Evolutionary conservation across 768 basidiomycete species (phyloP).

Genomic region (Leccinellum albellum): DNA sequence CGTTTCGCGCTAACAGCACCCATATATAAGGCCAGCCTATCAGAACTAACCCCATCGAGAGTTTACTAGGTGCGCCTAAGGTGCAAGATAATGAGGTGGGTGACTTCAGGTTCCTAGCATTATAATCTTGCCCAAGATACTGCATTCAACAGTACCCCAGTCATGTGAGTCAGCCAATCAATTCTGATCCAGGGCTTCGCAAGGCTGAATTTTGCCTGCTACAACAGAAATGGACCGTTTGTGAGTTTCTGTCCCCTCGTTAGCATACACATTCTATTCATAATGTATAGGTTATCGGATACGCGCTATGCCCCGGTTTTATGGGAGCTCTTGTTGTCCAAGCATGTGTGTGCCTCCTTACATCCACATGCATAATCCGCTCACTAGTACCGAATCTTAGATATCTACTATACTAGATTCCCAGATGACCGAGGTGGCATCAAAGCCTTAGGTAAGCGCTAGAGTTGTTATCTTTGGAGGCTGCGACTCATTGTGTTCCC

Average conservation of each 20-base stretch:
- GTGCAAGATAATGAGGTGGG: neutral
- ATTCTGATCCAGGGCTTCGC: neutral
- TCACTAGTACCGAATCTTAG: neutral
- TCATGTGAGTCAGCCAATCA: neutral
- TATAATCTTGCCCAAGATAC: neutral
- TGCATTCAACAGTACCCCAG: neutral
- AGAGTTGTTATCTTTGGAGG: neutral
- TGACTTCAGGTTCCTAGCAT: neutral
- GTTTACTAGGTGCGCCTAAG: neutral
- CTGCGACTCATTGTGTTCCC: neutral
- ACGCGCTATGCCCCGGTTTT: neutral
- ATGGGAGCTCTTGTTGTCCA: neutral
- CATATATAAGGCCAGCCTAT: neutral
- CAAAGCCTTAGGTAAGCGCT: neutral
- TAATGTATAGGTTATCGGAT: neutral
- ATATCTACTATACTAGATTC: neutral
- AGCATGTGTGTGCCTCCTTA: neutral
- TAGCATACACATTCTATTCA: neutral
- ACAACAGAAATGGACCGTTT: neutral
- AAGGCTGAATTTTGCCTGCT: neutral
- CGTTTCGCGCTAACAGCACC: neutral
- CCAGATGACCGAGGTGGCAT: neutral
- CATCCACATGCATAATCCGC: neutral
- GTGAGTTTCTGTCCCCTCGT: neutral
- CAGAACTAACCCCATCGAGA: neutral